Evolutionary conservation across 2,329 filamentous ascomycete genomes (phyloP).

Genomic region (Knufia petricola): DNA sequence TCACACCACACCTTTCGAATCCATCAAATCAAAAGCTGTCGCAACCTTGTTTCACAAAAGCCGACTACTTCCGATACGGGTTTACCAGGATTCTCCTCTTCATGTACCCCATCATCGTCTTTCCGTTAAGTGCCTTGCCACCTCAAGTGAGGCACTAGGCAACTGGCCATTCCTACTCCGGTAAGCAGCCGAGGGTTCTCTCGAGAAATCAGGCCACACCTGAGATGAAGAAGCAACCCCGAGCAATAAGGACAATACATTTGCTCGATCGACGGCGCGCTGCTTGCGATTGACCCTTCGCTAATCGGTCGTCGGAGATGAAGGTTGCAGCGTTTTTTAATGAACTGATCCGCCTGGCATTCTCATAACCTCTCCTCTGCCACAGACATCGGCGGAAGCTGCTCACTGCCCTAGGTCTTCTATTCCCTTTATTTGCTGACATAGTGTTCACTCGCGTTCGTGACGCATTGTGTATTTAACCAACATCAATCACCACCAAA

Average conservation of each 20-base stretch:
- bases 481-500: background rate
- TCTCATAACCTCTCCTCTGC: background rate
- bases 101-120: too few species aligned
- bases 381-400: background rate
- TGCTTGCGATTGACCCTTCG: background rate
- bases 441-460: background rate
- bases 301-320: background rate
- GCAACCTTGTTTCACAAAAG: background rate
- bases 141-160: background rate
- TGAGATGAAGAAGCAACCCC: background rate
- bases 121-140: background rate
- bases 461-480: background rate
- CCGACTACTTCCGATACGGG: background rate
- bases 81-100: slow-evolving; percentile 1
- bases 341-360: background rate
- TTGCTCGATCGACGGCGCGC: background rate
- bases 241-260: background rate
- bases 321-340: background rate
- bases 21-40: background rate
- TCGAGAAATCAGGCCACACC: background rate
- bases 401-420: background rate
- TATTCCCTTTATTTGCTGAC: too few species aligned
- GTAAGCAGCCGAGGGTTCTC: background rate
- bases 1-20: background rate
- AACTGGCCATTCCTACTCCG: background rate